These are phyloP conservation scores for Saturnispora galanensis DNA, from an alignment of 805 yeast genomes.

Conservation along the genomic window DNA sequence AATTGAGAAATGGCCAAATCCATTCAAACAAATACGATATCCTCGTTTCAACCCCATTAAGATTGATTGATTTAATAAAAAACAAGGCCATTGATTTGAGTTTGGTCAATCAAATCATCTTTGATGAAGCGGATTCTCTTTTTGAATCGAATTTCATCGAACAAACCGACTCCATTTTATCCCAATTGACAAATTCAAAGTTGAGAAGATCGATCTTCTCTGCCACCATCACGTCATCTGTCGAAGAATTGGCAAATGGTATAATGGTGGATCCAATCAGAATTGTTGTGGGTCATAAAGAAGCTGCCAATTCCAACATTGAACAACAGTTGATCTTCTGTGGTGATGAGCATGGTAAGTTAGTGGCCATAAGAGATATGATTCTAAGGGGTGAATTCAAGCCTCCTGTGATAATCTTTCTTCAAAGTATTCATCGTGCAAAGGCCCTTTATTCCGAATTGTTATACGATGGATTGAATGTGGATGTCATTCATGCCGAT, in stretches of 20 bases:
- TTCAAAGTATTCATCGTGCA: constrained; percentile 88
- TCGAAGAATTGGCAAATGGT: constrained; percentile 76
- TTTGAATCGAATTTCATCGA: constrained; percentile 80
- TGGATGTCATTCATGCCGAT: constrained; percentile 94
- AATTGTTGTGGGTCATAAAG: constrained; percentile 85
- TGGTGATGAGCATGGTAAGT: constrained; percentile 93
- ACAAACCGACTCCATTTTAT: constrained; percentile 80
- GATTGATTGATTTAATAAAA: constrained; percentile 72
- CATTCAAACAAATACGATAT: constrained; percentile 63
- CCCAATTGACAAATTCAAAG: constrained; percentile 41
- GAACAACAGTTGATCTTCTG: constrained; percentile 78
- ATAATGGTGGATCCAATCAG: constrained; percentile 83
- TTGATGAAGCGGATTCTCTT: constrained; percentile 94
- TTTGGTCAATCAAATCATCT: constrained; percentile 61
- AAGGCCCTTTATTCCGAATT: constrained; percentile 91
- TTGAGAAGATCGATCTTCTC: constrained; percentile 76
- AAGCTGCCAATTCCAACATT: constrained; percentile 78
- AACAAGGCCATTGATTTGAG: constrained; percentile 50
- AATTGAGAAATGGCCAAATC: constrained; percentile 38
- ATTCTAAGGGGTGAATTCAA: constrained; percentile 73
- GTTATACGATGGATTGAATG: constrained; percentile 82
- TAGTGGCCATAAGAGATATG: constrained; percentile 84
- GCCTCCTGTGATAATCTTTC: constrained; percentile 88
- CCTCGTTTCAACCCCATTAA: constrained; percentile 77
- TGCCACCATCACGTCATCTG: constrained; percentile 91